Evolutionary conservation across 2,329 filamentous ascomycete species (phyloP), one percentile per base, ranked within the genome.

Genomic region (Leptosphaerulina australis): DNA sequence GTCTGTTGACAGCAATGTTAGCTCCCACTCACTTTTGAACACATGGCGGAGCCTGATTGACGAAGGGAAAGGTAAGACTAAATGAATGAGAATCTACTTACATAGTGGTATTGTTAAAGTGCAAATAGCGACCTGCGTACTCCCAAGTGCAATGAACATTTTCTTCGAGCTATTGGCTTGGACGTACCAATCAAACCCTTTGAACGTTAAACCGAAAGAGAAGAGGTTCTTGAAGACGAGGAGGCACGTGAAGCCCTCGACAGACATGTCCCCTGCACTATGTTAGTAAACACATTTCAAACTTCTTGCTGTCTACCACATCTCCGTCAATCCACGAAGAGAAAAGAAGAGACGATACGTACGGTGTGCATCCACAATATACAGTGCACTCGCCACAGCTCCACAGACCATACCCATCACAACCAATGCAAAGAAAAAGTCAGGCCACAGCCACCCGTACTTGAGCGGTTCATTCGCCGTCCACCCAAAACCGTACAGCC

Each of bases 211-310:
- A 5, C 85, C 84, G 64, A 95, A 97, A 56, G 87, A 89, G 76
- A 97, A 96, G 55, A 97, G 82, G 73, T 97, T 96, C 75, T 97
- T 97, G 80, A 97, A 96, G 44, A 96, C 86, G 58, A 96, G 82
- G 70, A 94, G 83, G 73, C 90, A 90, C 0, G 91, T 96, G 70
- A 96, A 96, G 5, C 86, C 89, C 74, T 97, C 92, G 37, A 96
- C 84, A 1, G 90, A 85, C 48, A 96, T 84, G 55, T 93, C 87
- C 6, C 86, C 87, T 89, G 44, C 43, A 8, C 0, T 11, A 4
- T 17, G 36, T 46, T 29, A 46, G 37, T 37, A 22, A 29, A 6
- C 30, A 33, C 24, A 12, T 4, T 33, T 9, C 15, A 14, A 18
- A 8, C 12, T 7, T 14, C 17, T 15, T 6, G n/a, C 28, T 30